Conservation (phyloP, 495 filamentous ascomycete species). For the Hyphodiscus hymeniophilus region DNA sequence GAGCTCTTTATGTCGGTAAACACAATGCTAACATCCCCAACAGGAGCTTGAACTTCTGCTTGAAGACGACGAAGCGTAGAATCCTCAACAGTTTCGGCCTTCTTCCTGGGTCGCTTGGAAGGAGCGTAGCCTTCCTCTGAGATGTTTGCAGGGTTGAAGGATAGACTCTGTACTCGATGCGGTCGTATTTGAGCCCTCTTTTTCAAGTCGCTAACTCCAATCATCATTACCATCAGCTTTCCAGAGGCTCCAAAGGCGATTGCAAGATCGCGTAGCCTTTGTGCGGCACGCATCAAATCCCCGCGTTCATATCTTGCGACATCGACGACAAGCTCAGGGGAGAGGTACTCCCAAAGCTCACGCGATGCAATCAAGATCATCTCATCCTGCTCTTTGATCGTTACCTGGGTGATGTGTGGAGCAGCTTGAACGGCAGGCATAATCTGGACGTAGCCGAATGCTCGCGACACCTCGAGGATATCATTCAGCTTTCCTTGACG, state of each 20-base stretch:
- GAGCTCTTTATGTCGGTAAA: constrained; percentile 99
- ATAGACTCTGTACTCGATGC: constrained; percentile 59
- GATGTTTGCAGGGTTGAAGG: constrained; percentile 64
- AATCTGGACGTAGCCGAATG: constrained; percentile 88
- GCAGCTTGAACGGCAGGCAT: constrained; percentile 92
- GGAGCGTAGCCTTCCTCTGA: constrained; percentile 59
- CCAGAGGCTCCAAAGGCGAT: constrained; percentile 87
- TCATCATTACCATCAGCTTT: constrained; percentile 98
- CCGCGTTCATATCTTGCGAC: constrained; percentile 70
- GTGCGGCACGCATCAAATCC: constrained; percentile 93
- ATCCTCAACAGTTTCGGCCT: constrained; percentile 64
- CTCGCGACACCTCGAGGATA: constrained; percentile 78
- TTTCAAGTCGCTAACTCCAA: constrained; percentile 84
- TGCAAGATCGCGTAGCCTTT: constrained; percentile 89
- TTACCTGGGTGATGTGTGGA: constrained; percentile 71
- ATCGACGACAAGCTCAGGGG: constrained; percentile 84
- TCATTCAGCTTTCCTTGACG: constrained; percentile 92
- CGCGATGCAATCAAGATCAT: constrained; percentile 85
- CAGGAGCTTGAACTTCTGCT: constrained; percentile 80
- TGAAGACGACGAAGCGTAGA: constrained; percentile 78
- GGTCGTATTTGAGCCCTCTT: constrained; percentile 64
- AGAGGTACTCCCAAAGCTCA: constrained; percentile 91
- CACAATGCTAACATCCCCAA: constrained; percentile 82
- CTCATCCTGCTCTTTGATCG: constrained; percentile 83
- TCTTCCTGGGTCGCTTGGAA: constrained; percentile 54